phyloP scores from a whole-genome alignment of 2,329 filamentous ascomycete species.

The Talaromyces sp. region DNA sequence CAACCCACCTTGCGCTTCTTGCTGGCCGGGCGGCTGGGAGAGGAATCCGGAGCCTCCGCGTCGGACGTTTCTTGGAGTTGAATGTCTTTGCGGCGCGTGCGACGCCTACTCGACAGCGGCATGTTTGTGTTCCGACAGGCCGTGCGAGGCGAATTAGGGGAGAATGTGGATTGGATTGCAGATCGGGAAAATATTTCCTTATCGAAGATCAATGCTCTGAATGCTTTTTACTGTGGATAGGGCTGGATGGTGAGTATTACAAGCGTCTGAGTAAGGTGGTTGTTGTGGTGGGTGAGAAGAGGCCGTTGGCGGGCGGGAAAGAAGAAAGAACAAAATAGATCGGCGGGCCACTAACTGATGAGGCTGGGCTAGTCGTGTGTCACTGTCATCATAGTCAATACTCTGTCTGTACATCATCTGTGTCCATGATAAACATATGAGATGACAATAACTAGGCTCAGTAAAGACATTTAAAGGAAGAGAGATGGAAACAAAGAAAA shows the following conservation, averaged over 20 bases:
- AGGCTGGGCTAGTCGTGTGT: slow-evolving; percentile 6
- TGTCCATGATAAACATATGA: background rate
- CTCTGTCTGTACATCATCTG: background rate
- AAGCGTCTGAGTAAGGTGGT: background rate
- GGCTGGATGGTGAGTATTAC: background rate
- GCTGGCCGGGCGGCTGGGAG: slow-evolving; percentile 44
- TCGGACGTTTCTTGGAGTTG: slow-evolving; percentile 46
- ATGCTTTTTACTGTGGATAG: background rate
- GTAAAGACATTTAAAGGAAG: background rate
- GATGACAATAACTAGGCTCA: background rate
- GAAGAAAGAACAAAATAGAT: slow-evolving; percentile 14
- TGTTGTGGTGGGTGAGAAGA: background rate
- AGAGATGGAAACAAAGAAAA: background rate
- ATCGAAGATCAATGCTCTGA: background rate
- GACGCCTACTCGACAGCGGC: slow-evolving; percentile 44
- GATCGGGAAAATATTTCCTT: background rate
- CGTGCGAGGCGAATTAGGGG: background rate
- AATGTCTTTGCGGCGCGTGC: slow-evolving; percentile 46
- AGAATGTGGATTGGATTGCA: background rate
- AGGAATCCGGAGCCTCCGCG: slow-evolving; percentile 47
- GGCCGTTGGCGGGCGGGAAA: slow-evolving; percentile 5
- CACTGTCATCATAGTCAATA: background rate
- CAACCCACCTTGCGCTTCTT: slow-evolving; percentile 49
- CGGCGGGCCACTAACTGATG: slow-evolving; percentile 2
- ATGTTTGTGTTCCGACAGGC: slow-evolving; percentile 26